These are phyloP conservation scores for Phytophthora gonapodyides DNA, from an alignment of 352 stramenopile genomes.

Conservation along the genomic window DNA sequence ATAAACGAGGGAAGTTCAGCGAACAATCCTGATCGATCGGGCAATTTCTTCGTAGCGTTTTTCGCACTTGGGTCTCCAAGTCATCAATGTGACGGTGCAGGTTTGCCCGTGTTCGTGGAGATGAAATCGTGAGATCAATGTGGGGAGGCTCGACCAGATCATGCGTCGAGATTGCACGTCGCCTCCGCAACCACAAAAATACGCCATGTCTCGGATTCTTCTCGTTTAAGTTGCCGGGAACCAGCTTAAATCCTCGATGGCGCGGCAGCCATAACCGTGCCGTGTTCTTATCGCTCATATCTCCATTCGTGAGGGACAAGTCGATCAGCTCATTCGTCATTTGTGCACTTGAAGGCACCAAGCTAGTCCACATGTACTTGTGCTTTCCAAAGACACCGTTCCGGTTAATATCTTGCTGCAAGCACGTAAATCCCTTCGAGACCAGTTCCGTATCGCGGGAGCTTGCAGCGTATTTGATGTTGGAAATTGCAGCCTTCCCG, in stretches of 20 bases:
- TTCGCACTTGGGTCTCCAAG: conserved; percentile 70
- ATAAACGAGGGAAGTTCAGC: conserved; percentile 74
- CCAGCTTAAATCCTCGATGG: conserved; percentile 76
- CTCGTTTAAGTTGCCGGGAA: conserved; percentile 70
- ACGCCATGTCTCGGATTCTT: conserved; percentile 59
- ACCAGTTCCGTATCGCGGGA: conserved; percentile 76
- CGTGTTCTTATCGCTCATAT: conserved; percentile 68
- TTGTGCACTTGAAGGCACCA: conserved; percentile 50
- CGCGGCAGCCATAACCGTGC: conserved; percentile 70
- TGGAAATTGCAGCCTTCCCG: conserved; percentile 64
- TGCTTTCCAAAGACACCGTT: conserved; percentile 67
- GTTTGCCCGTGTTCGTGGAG: conserved; percentile 46
- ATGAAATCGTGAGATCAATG: conserved; percentile 40
- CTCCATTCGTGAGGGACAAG: conserved; percentile 63
- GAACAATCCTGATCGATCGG: conserved; percentile 76
- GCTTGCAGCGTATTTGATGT: conserved; percentile 65
- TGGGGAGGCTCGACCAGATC: conserved; percentile 60
- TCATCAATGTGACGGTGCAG: conserved; percentile 64
- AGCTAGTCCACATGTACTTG: conserved; percentile 79
- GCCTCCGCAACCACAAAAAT: conserved; percentile 69
- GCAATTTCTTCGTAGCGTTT: conserved; percentile 71
- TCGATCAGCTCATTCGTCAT: conserved; percentile 69
- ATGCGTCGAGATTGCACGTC: conserved; percentile 37
- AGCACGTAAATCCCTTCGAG: conserved; percentile 70
- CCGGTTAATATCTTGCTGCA: conserved; percentile 76